These are phyloP conservation scores for Lentinula aciculospora DNA, from an alignment of 768 basidiomycete genomes.

Conservation along the genomic window DNA sequence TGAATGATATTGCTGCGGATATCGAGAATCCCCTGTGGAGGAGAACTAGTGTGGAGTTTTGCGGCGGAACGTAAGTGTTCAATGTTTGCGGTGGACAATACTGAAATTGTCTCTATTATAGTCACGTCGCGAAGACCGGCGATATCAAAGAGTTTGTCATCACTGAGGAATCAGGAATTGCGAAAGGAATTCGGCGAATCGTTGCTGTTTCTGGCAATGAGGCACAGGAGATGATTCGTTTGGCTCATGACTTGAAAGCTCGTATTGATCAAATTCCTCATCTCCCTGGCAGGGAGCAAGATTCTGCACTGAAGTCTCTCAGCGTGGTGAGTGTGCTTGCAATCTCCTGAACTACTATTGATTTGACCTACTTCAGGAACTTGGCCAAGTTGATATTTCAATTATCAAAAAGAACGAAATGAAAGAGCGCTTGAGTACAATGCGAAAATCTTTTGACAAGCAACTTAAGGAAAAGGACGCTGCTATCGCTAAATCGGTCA, in stretches of 20 bases:
- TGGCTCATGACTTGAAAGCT: conserved; percentile 56
- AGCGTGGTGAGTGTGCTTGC: conserved; percentile 49
- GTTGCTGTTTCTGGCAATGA: conserved; percentile 94
- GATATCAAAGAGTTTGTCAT: conserved; percentile 97
- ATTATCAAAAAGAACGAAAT: conserved; percentile 76
- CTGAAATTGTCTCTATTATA: conserved; percentile 19
- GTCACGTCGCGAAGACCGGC: conserved; percentile 93
- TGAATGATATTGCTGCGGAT: conserved; percentile 83
- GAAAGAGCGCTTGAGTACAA: conserved; percentile 61
- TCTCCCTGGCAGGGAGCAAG: conserved; percentile 74
- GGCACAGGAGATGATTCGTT: conserved; percentile 73
- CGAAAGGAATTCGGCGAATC: conserved; percentile 94
- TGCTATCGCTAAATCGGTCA: conserved; percentile 67
- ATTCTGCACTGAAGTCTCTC: conserved; percentile 78
- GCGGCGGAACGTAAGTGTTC: conserved; percentile 87
- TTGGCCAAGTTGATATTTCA: conserved; percentile 86
- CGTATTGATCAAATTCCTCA: conserved; percentile 58
- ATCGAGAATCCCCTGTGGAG: conserved; percentile 90
- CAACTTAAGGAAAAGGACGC: conserved; percentile 78
- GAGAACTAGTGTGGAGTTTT: conserved; percentile 90
- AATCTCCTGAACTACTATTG: neutral
- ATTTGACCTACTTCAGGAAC: conserved; percentile 50
- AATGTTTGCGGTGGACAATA: conserved; percentile 13
- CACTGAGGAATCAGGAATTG: conserved; percentile 93
- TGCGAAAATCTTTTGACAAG: conserved; percentile 83